Base-by-base conservation (phyloP, 805 yeast genomes). In the Lipomyces sp. region DNA sequence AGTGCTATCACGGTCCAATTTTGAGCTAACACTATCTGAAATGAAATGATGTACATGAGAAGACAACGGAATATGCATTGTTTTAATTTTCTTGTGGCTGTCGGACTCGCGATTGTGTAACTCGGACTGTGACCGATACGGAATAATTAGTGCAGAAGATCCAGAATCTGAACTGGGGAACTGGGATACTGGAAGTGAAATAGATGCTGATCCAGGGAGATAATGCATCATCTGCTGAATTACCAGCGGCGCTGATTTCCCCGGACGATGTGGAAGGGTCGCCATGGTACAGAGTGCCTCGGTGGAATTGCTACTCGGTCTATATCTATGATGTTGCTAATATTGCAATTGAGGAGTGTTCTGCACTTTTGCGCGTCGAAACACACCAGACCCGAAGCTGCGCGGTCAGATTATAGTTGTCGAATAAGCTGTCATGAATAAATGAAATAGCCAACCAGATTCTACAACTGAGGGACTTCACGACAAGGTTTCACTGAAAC, bases 231-330 rank as follows among this genome's bases (percentile, higher is more conserved):
- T 39, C 63, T 63, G 54, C 64, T 60, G 64, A n/a, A 67, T 15
- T 13, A 67, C 32, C 29, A 67, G 62, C 42, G 70, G 66, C 33
- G 68, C 63, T 11, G 70, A 64, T 54, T 64, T 64, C 48, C 70
- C 70, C 8, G 70, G 64, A 45, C 66, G 64, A n/a, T 48, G 48
- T n/a, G 60, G 55, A 42, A 48, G 54, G 7, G 18, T 8, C 35
- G 64, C 42, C 63, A 62, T 64, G 34, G 6, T 13, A 24, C 32
- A 15, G 48, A 15, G 3, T 42, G 48, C 10, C 8, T n/a, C n/a
- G 18, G 48, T 42, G 18, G 48, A 42, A 10, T 2, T 13, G 18
- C 48, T 42, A 8, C n/a, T 42, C 48, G 15, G n/a, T 42, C 48
- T 42, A 15, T 42, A 11, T 42, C 24, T 15, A 42, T 42, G 15